Conservation (phyloP, 177 flowering plant genomes). For the Tripterygium wilfordii region DNA sequence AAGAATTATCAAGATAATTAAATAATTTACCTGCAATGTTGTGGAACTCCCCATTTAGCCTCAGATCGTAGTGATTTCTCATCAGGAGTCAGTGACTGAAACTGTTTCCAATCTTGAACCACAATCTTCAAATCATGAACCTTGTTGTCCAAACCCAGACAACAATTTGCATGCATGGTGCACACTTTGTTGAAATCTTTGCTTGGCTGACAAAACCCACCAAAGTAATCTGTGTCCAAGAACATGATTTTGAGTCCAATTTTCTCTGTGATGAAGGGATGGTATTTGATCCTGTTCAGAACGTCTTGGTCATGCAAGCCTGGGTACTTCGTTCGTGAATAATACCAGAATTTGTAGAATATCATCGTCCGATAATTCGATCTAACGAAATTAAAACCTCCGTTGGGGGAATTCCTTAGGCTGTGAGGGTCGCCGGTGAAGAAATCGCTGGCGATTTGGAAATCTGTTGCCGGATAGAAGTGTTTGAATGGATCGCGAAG, state of each 20-base stretch:
- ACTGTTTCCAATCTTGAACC: constrained; percentile 50
- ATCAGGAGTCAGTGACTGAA: constrained; percentile 12
- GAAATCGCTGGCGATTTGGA: background rate
- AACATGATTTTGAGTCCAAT: constrained; percentile 38
- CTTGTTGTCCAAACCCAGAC: constrained; percentile 38
- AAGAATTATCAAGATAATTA: too few species aligned
- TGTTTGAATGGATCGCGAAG: background rate
- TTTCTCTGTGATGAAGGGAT: constrained; percentile 17
- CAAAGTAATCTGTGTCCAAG: constrained; percentile 42
- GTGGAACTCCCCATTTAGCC: constrained; percentile 41
- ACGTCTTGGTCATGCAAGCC: constrained; percentile 1
- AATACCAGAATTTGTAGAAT: background rate
- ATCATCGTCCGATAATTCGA: background rate
- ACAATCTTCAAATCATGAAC: constrained; percentile 40
- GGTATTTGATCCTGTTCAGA: constrained; percentile 14
- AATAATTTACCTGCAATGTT: constrained; percentile 35
- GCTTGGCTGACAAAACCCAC: constrained; percentile 51
- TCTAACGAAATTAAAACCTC: background rate
- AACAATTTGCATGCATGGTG: constrained; percentile 56
- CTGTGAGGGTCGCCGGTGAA: background rate
- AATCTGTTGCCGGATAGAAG: background rate
- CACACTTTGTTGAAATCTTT: constrained; percentile 37
- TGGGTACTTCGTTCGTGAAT: background rate
- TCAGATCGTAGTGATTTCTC: background rate
- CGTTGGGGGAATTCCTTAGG: background rate